Evolutionary conservation across 805 yeast species (phyloP).

Genomic region (Scheffersomyces spartinae): DNA sequence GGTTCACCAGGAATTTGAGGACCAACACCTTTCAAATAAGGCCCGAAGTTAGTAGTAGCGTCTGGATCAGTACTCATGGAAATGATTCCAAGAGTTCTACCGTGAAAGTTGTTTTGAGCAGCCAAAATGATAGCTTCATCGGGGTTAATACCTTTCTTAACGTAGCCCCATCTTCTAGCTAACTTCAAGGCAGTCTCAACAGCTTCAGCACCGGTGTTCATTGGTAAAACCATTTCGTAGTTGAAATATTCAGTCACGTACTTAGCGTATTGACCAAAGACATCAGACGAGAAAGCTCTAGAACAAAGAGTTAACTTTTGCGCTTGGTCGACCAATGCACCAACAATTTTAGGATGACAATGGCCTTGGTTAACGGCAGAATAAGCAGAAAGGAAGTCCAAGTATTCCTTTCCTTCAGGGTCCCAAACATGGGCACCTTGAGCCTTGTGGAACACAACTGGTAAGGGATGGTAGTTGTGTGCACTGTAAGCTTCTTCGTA

Average conservation of each 20-base stretch:
- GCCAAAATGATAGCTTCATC: constrained; percentile 81
- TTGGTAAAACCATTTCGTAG: constrained; percentile 89
- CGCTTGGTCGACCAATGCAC: constrained; percentile 82
- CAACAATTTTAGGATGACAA: constrained; percentile 87
- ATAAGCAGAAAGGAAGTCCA: constrained; percentile 89
- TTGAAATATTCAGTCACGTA: constrained; percentile 79
- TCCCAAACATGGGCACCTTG: constrained; percentile 94
- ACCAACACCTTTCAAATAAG: constrained; percentile 74
- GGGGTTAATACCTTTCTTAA: constrained; percentile 69
- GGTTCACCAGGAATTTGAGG: constrained; percentile 72
- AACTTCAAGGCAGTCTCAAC: constrained; percentile 90
- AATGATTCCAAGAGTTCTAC: constrained; percentile 88
- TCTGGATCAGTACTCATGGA: constrained; percentile 96
- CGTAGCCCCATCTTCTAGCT: constrained; percentile 97
- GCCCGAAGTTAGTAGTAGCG: constrained; percentile 82
- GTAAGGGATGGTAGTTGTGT: constrained; percentile 93
- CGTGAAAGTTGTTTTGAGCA: constrained; percentile 89
- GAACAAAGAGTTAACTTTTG: constrained; percentile 74
- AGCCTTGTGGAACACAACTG: constrained; percentile 85
- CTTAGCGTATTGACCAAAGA: constrained; percentile 78
- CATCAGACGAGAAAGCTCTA: constrained; percentile 85
- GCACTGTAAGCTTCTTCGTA: constrained; percentile 81
- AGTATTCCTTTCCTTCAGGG: constrained; percentile 90
- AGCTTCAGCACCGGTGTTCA: constrained; percentile 99
- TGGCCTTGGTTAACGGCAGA: constrained; percentile 98